These are phyloP conservation scores for Cucurbitaria berberidis DNA, from an alignment of 2,329 filamentous ascomycete species.

Conservation along the genomic window DNA sequence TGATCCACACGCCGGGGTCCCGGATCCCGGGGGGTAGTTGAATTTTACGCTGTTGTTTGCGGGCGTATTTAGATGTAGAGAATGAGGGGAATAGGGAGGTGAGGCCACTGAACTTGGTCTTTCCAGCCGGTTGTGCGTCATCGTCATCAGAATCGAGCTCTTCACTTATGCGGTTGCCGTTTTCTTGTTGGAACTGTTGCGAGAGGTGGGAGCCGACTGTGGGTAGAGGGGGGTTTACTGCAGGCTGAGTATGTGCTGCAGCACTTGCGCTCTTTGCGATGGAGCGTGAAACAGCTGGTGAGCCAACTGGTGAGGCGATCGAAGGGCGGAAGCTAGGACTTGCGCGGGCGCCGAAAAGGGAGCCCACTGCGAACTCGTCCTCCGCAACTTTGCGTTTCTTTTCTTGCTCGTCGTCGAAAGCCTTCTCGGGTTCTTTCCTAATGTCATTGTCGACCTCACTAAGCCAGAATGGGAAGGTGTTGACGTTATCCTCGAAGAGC, in stretches of 20 bases:
- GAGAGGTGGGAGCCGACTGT: slow-evolving; percentile 24
- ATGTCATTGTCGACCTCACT: slow-evolving; percentile 92
- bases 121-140: slow-evolving; percentile 43
- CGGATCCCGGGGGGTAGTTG: slow-evolving; percentile 84
- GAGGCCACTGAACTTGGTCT: slow-evolving; percentile 61
- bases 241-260: slow-evolving; percentile 29
- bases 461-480: slow-evolving; percentile 95
- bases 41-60: slow-evolving; percentile 55
- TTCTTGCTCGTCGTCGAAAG: slow-evolving; percentile 91
- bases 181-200: slow-evolving; percentile 9
- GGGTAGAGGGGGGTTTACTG: slow-evolving; percentile 20
- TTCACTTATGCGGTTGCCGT: slow-evolving; percentile 50
- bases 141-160: slow-evolving; percentile 59
- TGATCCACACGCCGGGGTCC: slow-evolving; percentile 86
- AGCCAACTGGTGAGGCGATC: slow-evolving; percentile 70
- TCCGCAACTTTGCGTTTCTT: slow-evolving; percentile 80
- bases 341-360: slow-evolving; percentile 68
- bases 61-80: slow-evolving; percentile 73
- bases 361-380: slow-evolving; percentile 88
- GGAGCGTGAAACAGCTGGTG: slow-evolving; percentile 55
- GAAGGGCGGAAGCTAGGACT: slow-evolving; percentile 57
- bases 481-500: slow-evolving; percentile 92
- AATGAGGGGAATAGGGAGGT: slow-evolving; percentile 81
- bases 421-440: slow-evolving; percentile 85
- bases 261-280: slow-evolving; percentile 26